Evolutionary conservation across 441 rosid species (phyloP), one percentile per base, ranked within the genome.

Genomic region (Adansonia gregorii): DNA sequence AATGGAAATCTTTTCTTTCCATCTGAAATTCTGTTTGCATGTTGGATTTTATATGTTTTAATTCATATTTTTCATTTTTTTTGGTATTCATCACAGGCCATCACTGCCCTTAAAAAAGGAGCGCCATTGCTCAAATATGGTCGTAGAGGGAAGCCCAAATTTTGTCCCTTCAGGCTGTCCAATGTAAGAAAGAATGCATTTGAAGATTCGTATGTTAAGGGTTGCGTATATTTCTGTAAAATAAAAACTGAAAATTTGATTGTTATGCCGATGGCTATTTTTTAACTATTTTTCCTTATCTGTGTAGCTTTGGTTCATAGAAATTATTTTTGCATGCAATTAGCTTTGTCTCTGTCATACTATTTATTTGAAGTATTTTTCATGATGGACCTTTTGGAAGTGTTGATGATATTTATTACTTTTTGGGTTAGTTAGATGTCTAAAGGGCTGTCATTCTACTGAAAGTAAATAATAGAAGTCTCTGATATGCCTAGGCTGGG

Each of bases 81-180:
- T 51, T 74, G 60, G 3, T 9, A 61, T 24, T 45, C 27, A 41
- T 45, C 41, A 77, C 82, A 91, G 95, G 95, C 95, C 77, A 83
- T 89, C 76, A 91, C 89, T 72, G 93, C 95, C 41, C 87, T 91
- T 77, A 91, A 89, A 86, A 91, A 89, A 79, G 95, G 95, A 69
- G 89, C 93, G 67, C 87, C 86, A 35, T 86, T 91, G 63, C 87
- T 91, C 74, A 91, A 91, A 80, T 89, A 91, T 84, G 95, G 95
- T 76, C 87, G 95, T 27, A 87, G 91, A 81, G 95, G 95, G 77
- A 91, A 88, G 87, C 95, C 95, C 67, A 91, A 91, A 81, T 89
- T 91, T 81, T 91, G 93, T 67, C 95, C 95, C 8, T 91, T 91
- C 85, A 84, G 93, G 80, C 89, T 91, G 73, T 85, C 95, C 79